These are phyloP conservation scores for Hypoxylon cercidicola DNA, from an alignment of 495 filamentous ascomycete species.

Conservation along the genomic window DNA sequence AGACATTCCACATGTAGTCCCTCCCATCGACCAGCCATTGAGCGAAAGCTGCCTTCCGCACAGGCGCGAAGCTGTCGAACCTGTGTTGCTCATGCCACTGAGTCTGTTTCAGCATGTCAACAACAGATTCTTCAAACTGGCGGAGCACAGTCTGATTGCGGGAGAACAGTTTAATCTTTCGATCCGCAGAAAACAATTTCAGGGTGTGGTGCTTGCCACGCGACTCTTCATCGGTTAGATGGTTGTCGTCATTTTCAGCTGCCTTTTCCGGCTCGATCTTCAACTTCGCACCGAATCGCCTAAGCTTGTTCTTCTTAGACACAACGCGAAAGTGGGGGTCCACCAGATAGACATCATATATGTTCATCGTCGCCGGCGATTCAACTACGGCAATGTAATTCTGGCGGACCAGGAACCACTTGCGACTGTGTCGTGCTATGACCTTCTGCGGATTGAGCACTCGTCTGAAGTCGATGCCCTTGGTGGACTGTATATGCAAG, in stretches of 20 bases:
- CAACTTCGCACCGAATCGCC: constrained; percentile 70
- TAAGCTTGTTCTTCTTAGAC: constrained; percentile 75
- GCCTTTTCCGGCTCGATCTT: constrained; percentile 48
- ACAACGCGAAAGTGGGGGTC: constrained; percentile 85
- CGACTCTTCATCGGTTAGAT: constrained; percentile 66
- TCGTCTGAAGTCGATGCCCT: constrained; percentile 88
- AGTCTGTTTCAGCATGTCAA: constrained; percentile 81
- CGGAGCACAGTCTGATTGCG: constrained; percentile 87
- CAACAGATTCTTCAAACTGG: constrained; percentile 93
- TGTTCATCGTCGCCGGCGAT: constrained; percentile 97
- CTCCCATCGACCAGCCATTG: constrained; percentile 97
- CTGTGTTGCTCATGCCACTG: constrained; percentile 84
- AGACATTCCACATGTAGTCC: constrained; percentile 99
- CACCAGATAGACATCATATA: constrained; percentile 97
- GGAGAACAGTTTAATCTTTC: constrained; percentile 89
- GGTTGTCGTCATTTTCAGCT: constrained; percentile 46
- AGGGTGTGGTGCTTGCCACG: constrained; percentile 80
- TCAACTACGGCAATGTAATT: constrained; percentile 98
- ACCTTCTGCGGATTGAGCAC: constrained; percentile 79
- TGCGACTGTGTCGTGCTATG: constrained; percentile 83
- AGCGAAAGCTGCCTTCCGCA: constrained; percentile 85
- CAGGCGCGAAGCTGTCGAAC: constrained; percentile 93
- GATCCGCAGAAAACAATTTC: constrained; percentile 84
- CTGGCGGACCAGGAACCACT: constrained; percentile 98
- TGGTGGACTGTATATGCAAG: constrained; percentile 87